Percentiles rank a stretch among this genome's conserved stretches.
phyloP scores from a whole-genome alignment of 805 yeast species.

The Yarrowia osloensis region DNA sequence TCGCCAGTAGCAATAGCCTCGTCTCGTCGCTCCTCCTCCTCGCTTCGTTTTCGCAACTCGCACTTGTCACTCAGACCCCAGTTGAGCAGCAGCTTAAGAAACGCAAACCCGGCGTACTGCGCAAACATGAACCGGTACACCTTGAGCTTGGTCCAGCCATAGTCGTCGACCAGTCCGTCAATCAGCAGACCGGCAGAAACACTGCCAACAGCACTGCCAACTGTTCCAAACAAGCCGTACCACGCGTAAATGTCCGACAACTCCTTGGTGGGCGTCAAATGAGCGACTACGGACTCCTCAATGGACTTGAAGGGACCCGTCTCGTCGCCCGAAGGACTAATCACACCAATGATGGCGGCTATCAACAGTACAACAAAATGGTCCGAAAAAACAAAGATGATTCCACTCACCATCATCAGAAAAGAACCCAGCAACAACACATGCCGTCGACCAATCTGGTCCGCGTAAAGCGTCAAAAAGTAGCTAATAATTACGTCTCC shows the following conservation, averaged over 20 bases:
- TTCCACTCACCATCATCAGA: conserved; percentile 50
- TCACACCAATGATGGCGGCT: conserved; percentile 52
- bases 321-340: conserved; percentile 61
- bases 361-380: conserved; percentile 45
- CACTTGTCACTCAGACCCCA: conserved; percentile 49
- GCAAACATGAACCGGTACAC: conserved; percentile 62
- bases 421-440: conserved; percentile 47
- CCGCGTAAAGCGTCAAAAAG: conserved; percentile 50
- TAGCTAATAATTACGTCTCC: conserved; percentile 58
- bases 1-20: not conserved
- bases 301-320: conserved; percentile 60
- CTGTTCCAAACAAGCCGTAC: conserved; percentile 54
- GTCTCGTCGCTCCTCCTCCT: not conserved
- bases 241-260: conserved; percentile 60
- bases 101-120: conserved; percentile 57
- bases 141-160: conserved; percentile 43
- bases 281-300: conserved; percentile 57
- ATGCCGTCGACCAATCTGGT: conserved; percentile 50
- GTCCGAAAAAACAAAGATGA: conserved; percentile 44
- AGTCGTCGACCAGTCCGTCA: conserved; percentile 33
- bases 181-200: conserved; percentile 46
- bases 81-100: conserved; percentile 50
- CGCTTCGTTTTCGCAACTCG: conserved; percentile 40
- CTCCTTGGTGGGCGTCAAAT: conserved; percentile 46
- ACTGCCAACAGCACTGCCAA: conserved; percentile 53